Evolutionary conservation across 169 alveolate species (phyloP), one percentile per base, ranked within the genome.

Genomic region (Plasmodium relictum): DNA sequence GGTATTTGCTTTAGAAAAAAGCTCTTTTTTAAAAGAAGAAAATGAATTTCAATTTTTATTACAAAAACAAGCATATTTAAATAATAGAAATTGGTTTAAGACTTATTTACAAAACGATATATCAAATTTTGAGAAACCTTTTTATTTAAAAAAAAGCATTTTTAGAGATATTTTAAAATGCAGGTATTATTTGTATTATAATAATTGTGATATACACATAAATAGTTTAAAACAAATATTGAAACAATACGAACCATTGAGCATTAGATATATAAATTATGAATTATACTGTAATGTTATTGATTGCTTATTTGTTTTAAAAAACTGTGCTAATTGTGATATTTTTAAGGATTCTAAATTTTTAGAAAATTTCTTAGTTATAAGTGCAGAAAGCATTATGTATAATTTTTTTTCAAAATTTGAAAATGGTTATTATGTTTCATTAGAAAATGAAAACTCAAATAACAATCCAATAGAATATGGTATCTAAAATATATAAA

Each of bases 221-320:
- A 86, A 71, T 26, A 86, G 92, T 63, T 39, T 86, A 24, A 86
- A 58, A 20, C 92, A 86, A 69, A 24, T 86, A 45, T 50, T 86
- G 48, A 86, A 86, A 50, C 71, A 73, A 24, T 86, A 71, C 39
- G 88, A 86, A 20, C 92, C 92, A n/a, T n/a, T 86, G 16, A 56
- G 14, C 26, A 58, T 72, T 1, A 56, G 88, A 6, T 86, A 86
- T 56, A 50, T 66, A 48, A 45, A 69, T 37, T 63, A 71, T n/a
- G 87, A 86, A 9, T 26, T 86, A 39, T 16, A 65, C 50, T n/a
- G 70, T 16, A 71, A 16, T 73, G 78, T 69, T 20, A 86, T 86
- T 20, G 92, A 71, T 62, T 61, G 76, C 14, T 59, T 86, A n/a
- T 70, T 86, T n/a, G 74, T 72, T 70, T 62, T 86, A 48, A 86